Evolutionary conservation across 202 grass and related monocot genomes (phyloP).

Genomic region (Cymbopogon flexuosus): DNA sequence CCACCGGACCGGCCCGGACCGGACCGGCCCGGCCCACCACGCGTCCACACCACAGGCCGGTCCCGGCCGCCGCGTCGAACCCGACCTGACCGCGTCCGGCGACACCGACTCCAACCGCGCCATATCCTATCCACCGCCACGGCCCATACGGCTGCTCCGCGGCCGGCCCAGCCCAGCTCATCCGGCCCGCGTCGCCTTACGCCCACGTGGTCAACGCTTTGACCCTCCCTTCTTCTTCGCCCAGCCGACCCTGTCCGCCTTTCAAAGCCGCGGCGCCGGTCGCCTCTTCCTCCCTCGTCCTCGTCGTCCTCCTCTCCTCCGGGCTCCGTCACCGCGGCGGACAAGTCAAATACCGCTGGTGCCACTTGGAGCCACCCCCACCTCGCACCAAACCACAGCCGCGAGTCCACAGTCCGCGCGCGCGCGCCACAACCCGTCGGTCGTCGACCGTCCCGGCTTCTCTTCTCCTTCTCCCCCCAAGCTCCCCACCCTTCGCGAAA

Average conservation of each 20-base stretch:
- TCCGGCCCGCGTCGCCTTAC: not conserved
- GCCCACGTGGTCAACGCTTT: constrained; percentile 38
- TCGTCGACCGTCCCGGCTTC: not conserved
- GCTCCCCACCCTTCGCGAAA: not conserved
- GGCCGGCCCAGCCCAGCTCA: not conserved
- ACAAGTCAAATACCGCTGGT: constrained; percentile 35
- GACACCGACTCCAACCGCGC: too few species aligned
- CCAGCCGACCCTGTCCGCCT: not conserved
- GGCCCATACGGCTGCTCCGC: not conserved
- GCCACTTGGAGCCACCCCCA: not conserved
- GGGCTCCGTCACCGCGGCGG: not conserved
- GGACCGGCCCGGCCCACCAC: not conserved
- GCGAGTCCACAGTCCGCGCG: not conserved
- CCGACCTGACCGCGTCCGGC: not conserved
- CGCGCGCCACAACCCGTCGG: not conserved
- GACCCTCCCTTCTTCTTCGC: not conserved
- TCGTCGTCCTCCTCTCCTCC: not conserved
- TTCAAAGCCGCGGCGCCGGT: not conserved
- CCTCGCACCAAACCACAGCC: too few species aligned
- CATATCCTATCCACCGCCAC: not conserved
- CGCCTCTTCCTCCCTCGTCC: too few species aligned
- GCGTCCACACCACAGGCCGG: too few species aligned
- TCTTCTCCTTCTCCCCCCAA: not conserved
- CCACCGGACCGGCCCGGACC: not conserved
- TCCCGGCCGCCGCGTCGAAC: not conserved